Base-by-base conservation (phyloP, 2,329 filamentous ascomycete genomes). In the Ceratocystis papillata region DNA sequence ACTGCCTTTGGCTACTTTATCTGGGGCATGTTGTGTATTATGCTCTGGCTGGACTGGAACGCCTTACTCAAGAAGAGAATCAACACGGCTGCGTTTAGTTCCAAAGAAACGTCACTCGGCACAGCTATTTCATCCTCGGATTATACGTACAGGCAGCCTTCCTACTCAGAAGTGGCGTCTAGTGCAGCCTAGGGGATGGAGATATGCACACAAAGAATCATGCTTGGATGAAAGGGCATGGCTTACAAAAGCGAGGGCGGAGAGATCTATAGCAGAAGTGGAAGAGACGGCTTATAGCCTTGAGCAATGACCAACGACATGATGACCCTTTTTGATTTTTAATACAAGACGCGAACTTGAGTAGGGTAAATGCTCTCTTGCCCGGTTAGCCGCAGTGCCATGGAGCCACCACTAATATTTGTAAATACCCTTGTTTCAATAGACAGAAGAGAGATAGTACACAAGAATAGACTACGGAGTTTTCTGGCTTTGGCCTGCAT, bases 1-100 rank as follows among this genome's bases (percentile, higher is more conserved):
- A 79, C 83, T 7, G 87, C 82, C 0, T 86, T 90, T 71, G 85
- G 80, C 5, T 88, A 86, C 70, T 83, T 88, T 72, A 78, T 83
- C 64, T 89, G 80, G 79, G 37, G 33, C 41, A 53, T 65, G 41
- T 45, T 65, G 17, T 60, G 59, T n/a, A 50, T 59, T 15, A 62
- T 67, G 63, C 48, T 65, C 37, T 65, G 63, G 57, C 44, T 65
- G 46, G 63, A 65, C 15, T 67, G 66, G 66, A 44, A 48, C n/a
- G 59, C 48, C 17, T 62, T 63, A 59, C 55, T 63, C n/a, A 41
- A 55, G 37, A 57, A 30, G 15, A 65, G 48, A 25, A n/a, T 57
- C 17, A 44, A 28, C 55, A 12, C 33, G 33, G 33, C 12, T 3
- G 45, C 48, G 17, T 57, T 60, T n/a, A 64, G 53, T 10, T 62